Base-by-base conservation (phyloP, 495 filamentous ascomycete species). In the Jackrogersella minutella region DNA sequence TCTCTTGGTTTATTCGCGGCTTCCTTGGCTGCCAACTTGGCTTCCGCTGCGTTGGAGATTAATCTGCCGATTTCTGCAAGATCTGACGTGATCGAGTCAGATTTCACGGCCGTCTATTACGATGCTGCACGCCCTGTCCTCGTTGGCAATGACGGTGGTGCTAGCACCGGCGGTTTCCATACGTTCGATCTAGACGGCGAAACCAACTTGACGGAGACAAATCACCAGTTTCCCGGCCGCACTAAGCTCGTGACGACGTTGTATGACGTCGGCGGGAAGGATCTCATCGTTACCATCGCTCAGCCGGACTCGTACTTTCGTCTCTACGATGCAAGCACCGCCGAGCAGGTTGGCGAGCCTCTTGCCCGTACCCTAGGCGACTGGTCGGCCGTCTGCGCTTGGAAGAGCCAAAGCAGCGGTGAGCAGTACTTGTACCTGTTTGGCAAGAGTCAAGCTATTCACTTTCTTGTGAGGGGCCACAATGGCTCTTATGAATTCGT, bases 391-490 rank as follows among this genome's bases (percentile, higher is more conserved):
- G 70, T 74, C 39, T 77, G 75, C 53, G 39, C 64, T 36, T 76
- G 69, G 74, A 71, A 55, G 55, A 72, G 67, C 24, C 61, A 58
- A 50, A 61, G 14, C 22, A 68, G 64, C 14, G 68, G 63, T 17
- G 63, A 76, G 21, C 72, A 75, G n/a, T 76, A 77, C 41, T 46
- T 77, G 9, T 77, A 71, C 61, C 52, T 73, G 26, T 77, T 77
- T 28, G 73, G 74, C 10, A 74, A 76, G 44, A 66, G 47, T 6
- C 51, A 62, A 36, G 52, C 66, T 14, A 60, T 65, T 10, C 53
- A 72, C 1, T 68, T 71, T 26, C 57, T 75, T 2, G 30, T 74
- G 17, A 58, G 68, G 37, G 51, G 37, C 13, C 50, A 7, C 17
- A 54, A 40, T 11, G 47, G 50, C 5, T 21, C 58, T 8, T 60